Percentiles rank a stretch among this genome's conserved stretches.
Evolutionary conservation across 176 grass and related monocot genomes (phyloP).

Genomic region (Triticum urartu): DNA sequence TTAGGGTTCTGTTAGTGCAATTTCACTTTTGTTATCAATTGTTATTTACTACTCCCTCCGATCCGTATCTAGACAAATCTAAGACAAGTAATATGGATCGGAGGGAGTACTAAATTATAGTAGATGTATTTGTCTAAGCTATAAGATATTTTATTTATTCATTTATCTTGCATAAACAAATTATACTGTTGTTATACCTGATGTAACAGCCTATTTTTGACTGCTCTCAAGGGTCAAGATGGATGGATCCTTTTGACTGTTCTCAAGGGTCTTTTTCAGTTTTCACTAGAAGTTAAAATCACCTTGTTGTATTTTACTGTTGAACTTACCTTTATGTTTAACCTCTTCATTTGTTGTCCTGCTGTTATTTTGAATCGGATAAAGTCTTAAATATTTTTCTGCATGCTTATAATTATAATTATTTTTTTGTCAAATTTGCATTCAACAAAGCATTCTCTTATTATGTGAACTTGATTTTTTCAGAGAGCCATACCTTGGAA

Average conservation of each 20-base stretch:
- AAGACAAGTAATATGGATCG: no score
- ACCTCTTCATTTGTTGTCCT: conserved; percentile 5
- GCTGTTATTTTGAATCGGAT: not conserved
- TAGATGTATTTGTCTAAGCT: not conserved
- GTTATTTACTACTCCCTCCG: conserved; percentile 1
- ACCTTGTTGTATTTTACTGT: conserved; percentile 2
- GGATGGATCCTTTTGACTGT: not conserved
- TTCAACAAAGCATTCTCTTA: conserved; percentile 20
- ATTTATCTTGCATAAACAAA: not conserved
- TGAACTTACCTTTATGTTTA: not conserved
- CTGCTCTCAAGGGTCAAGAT: not conserved
- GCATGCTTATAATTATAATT: not conserved
- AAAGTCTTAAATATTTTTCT: not conserved
- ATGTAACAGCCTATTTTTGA: not conserved
- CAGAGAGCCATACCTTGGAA: conserved; percentile 67
- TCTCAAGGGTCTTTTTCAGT: not conserved
- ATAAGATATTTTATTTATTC: not conserved
- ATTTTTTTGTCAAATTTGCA: not conserved
- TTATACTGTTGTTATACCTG: not conserved
- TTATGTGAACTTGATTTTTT: conserved; percentile 17
- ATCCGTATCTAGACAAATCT: no score
- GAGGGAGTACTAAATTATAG: not conserved
- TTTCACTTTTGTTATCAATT: conserved; percentile 1
- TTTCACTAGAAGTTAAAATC: not conserved
- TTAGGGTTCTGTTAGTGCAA: not conserved